Evolutionary conservation across 2,329 filamentous ascomycete genomes (phyloP), one percentile per base, ranked within the genome.

Genomic region (Xylariomycetidae sp.): DNA sequence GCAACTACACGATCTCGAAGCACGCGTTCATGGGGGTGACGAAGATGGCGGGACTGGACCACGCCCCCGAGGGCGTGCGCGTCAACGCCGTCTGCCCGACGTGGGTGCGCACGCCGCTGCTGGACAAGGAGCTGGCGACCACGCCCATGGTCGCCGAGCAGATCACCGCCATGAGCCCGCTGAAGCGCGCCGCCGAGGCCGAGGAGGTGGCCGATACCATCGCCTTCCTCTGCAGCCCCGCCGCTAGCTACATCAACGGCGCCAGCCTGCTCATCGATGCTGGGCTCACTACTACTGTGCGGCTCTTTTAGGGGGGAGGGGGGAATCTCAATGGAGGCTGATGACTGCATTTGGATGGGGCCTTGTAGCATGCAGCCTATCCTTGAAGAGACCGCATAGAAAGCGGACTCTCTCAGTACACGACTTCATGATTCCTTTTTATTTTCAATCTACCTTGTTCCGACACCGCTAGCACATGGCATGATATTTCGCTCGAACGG

Each of bases 1-100:
- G 27, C 4, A 42, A 31, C 10, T 45, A 45, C 32, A 42, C 41
- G 4, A 48, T 39, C 12, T 45, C 46, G n/a, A 48, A 47, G 32
- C 43, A 44, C 33, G 38, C 41, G 4, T 39, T 37, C 14, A 43
- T 42, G 34, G 43, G 24, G 13, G 37, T 43, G 20, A 45, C 43
- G 6, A 43, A 43, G 22, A 37, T 37, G 29, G 37, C 39, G 25
- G 40, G 40, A 36, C 22, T 26, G 25, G 25, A 26, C 25, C 25
- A 26, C 13, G 25, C 25, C 13, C 10, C 25, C 13, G 25, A 26
- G 13, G 25, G 25, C 13, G 31, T 40, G 14, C 30, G 33, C n/a
- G 37, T 40, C 10, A 36, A 39, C 18, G 29, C 33, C 16, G 29
- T 39, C 16, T 13, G 43, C 40, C 31, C 37, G 6, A 22, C 32